Conservation (phyloP, 1,284 basidiomycete genomes). For the Ganoderma lingzhi region DNA sequence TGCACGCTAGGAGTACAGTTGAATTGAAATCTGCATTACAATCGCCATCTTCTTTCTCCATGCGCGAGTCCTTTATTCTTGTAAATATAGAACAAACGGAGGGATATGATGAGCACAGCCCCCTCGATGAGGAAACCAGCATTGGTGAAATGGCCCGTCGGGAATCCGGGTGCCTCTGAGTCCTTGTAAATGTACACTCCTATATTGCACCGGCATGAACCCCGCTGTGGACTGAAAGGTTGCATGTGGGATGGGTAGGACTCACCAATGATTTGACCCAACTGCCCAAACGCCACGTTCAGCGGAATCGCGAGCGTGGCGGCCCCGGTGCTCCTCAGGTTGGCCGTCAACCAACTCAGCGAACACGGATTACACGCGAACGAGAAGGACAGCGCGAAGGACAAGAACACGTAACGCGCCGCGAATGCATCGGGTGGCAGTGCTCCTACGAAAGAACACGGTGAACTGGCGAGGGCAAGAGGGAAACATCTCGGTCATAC, state of each 20-base stretch:
- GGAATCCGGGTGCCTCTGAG: conserved; percentile 41
- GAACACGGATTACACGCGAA: conserved; percentile 45
- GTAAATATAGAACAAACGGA: conserved; percentile 29
- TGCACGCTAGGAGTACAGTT: background rate
- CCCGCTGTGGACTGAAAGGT: background rate
- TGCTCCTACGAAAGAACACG: conserved; percentile 25
- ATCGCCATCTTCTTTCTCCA: conserved; percentile 29
- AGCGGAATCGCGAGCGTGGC: conserved; percentile 45
- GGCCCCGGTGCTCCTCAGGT: conserved; percentile 41
- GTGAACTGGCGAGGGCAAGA: background rate
- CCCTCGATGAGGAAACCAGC: conserved; percentile 39
- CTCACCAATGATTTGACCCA: conserved; percentile 44
- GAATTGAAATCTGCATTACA: conserved; percentile 9
- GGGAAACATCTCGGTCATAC: conserved; percentile 5
- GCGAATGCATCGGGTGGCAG: conserved; percentile 37
- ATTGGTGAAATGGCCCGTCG: conserved; percentile 47
- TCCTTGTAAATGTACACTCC: conserved; percentile 49
- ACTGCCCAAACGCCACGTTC: conserved; percentile 44
- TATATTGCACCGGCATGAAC: background rate
- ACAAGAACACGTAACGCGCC: conserved; percentile 44
- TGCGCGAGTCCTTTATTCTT: conserved; percentile 28
- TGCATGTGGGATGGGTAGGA: background rate
- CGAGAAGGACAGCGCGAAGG: conserved; percentile 43
- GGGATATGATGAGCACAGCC: conserved; percentile 30
- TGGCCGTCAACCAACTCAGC: conserved; percentile 46